These are phyloP conservation scores for Pogostemon cablin DNA, from an alignment of 257 asterid species.

Conservation along the genomic window DNA sequence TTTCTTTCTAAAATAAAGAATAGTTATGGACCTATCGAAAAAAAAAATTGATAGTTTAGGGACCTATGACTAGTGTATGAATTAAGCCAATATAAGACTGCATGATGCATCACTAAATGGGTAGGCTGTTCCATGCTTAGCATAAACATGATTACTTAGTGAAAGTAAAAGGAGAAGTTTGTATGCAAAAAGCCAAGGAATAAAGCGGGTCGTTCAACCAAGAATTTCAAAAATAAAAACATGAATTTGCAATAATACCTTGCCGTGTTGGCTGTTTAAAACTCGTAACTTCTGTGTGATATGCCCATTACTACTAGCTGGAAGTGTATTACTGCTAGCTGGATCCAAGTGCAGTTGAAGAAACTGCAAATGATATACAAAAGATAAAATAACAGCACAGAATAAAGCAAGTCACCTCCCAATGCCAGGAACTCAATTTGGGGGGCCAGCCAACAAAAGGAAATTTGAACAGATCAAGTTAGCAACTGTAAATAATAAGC, in stretches of 20 bases:
- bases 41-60: too few species aligned
- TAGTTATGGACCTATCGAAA: too few species aligned
- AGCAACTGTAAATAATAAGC: background rate
- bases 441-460: background rate
- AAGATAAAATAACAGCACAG: background rate
- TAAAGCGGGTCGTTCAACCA: background rate
- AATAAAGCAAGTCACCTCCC: background rate
- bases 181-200: background rate
- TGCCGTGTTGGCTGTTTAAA: constrained; percentile 80
- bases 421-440: background rate
- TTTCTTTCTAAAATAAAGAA: too few species aligned
- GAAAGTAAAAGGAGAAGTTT: background rate
- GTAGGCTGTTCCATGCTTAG: background rate
- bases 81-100: too few species aligned
- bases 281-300: constrained; percentile 70
- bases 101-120: too few species aligned
- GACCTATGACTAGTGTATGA: too few species aligned
- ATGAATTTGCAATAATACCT: constrained; percentile 48
- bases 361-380: constrained; percentile 56
- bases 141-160: background rate
- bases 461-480: background rate
- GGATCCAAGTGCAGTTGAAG: constrained; percentile 95
- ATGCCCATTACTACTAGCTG: constrained; percentile 61
- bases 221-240: background rate
- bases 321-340: constrained; percentile 77